Evolutionary conservation across 768 basidiomycete genomes (phyloP), one percentile per base, ranked within the genome.

Genomic region (Phanerodontia chrysosporium): DNA sequence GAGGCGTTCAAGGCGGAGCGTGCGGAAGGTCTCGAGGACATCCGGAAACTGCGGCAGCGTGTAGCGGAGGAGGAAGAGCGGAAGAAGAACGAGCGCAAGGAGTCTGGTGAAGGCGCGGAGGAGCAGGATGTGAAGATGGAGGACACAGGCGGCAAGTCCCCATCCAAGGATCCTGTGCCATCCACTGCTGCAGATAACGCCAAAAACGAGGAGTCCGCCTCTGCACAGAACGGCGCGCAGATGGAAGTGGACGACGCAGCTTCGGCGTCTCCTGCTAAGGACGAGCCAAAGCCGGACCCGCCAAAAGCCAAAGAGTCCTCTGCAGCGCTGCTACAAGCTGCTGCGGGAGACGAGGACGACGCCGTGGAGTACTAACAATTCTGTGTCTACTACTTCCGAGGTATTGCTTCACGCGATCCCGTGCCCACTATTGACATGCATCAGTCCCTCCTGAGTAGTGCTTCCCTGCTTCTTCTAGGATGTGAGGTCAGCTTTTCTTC

Each of bases 281-380:
- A 83, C 51, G 82, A 84, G 35, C 45, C 13, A 10, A 51, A 55
- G 21, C 45, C 32, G 21, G 62, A 63, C 24, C 36, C 58, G 12
- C 16, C 59, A 58, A 64, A 78, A 39, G 69, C 78, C 32, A 69
- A 83, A 80, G 62, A 29, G 12, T 27, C 29, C 54, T n/a, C 45
- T 56, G 57, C 64, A 28, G 70, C 77, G 36, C 69, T 78, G 8
- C 79, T 82, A 74, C 83, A 80, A 63, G 46, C 57, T 24, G 52
- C 45, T n/a, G 51, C 22, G 2, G 85, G 83, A 51, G 87, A 90
- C 58, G 89, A 88, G 62, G 89, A 90, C 62, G 89, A 90, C 68
- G 89, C 87, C 12, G 87, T 91, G 46, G 89, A 91, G 74, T 91
- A 90, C 74, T 90, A 65, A 51, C 35, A 18, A 21, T 8, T 46